Conservation (phyloP, 164 flowering plant species). For the Paratinospora sagittata region DNA sequence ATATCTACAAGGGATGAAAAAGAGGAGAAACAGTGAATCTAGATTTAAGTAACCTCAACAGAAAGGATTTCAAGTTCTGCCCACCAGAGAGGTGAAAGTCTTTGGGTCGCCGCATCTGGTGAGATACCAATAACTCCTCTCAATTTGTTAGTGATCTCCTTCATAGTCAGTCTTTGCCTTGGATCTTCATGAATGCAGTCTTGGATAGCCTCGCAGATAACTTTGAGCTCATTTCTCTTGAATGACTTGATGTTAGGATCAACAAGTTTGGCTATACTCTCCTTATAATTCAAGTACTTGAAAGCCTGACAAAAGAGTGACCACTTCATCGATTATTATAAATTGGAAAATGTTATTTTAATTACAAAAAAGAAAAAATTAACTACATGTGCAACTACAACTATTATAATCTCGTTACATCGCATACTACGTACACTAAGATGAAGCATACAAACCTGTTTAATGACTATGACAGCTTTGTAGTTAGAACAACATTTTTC, state of each 20-base stretch:
- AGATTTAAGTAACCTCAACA: slow-evolving; percentile 61
- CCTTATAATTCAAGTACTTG: slow-evolving; percentile 43
- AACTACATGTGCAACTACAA: too few relatives aligned
- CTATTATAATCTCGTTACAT: too few relatives aligned
- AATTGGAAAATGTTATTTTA: too few relatives aligned
- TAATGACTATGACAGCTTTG: too few relatives aligned
- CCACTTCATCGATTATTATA: too few relatives aligned
- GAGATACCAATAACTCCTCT: slow-evolving; percentile 52
- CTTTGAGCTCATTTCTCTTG: slow-evolving; percentile 62
- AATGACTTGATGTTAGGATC: slow-evolving; percentile 73
- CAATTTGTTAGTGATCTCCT: slow-evolving; percentile 44
- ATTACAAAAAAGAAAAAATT: too few relatives aligned
- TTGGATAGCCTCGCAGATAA: slow-evolving; percentile 61
- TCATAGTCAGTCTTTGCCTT: slow-evolving; percentile 63
- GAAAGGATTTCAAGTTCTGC: slow-evolving; percentile 90
- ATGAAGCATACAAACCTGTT: too few relatives aligned
- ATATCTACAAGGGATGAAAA: too few relatives aligned
- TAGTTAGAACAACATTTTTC: too few relatives aligned
- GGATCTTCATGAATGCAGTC: slow-evolving; percentile 57
- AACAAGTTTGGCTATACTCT: slow-evolving; percentile 41
- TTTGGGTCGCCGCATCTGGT: slow-evolving; percentile 72
- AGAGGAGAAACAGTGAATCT: too few relatives aligned
- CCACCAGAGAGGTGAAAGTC: slow-evolving; percentile 97
- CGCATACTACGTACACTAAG: too few relatives aligned
- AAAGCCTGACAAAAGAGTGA: slow-evolving; percentile 60